Percentiles rank a stretch among this genome's conserved stretches.
Evolutionary conservation across 2,329 filamentous ascomycete genomes (phyloP).

Genomic region (Aspergillus bombycis): DNA sequence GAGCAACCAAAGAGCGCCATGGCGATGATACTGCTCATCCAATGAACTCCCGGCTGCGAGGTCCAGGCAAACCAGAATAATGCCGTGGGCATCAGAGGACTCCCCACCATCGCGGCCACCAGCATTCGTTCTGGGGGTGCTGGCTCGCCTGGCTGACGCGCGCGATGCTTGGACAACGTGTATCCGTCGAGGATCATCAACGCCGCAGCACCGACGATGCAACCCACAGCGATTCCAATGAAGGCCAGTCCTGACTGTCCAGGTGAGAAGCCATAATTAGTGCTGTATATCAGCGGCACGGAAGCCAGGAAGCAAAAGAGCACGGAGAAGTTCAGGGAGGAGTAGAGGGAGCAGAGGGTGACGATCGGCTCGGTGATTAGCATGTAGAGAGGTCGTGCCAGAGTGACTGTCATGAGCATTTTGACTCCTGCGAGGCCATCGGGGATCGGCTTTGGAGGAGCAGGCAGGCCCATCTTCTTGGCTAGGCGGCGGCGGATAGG

Average conservation of each 20-base stretch:
- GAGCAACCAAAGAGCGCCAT: conserved; percentile 30
- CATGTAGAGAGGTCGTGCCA: conserved; percentile 59
- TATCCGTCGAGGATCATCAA: conserved; percentile 1
- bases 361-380: conserved; percentile 51
- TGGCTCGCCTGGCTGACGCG: conserved; percentile 16
- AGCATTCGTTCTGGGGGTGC: conserved; percentile 55
- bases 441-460: conserved; percentile 1
- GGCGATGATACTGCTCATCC: conserved; percentile 35
- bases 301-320: conserved; percentile 84
- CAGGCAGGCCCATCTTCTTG: background rate
- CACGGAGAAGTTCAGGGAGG: conserved; percentile 69
- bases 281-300: conserved; percentile 69
- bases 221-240: conserved; percentile 74
- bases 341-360: conserved; percentile 11
- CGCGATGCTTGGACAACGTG: background rate
- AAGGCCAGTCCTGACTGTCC: conserved; percentile 45
- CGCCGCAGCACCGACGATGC: conserved; percentile 54
- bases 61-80: conserved; percentile 56
- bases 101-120: conserved; percentile 53
- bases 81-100: conserved; percentile 50
- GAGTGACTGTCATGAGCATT: conserved; percentile 41
- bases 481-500: conserved; percentile 65
- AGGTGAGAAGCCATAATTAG: conserved; percentile 63
- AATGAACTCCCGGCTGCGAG: conserved; percentile 44
- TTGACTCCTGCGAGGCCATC: background rate